Evolutionary conservation across 2,329 filamentous ascomycete species (phyloP), one percentile per base, ranked within the genome.

Genomic region (Nemania abortiva): DNA sequence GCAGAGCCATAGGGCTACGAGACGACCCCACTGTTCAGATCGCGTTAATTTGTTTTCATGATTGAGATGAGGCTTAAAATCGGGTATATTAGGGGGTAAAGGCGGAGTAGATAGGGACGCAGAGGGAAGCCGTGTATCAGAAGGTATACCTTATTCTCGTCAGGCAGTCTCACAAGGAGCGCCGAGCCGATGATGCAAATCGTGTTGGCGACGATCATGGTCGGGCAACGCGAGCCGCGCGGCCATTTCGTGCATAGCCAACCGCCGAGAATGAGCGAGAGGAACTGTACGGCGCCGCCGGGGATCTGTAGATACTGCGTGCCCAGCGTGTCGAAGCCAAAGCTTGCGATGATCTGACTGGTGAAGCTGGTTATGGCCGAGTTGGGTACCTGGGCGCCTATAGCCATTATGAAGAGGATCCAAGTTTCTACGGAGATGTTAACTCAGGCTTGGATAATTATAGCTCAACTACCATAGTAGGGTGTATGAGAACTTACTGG

Each of bases 251-350:
- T 85, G 73, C 86, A 86, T 27, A 89, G 78, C 58, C 81, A 82
- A 18, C 86, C 86, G 1, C 85, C 86, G 1, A 79, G 72, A 6
- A 89, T 75, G 0, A 88, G 79, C 0, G 86, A 83, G 0, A 87
- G 72, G 72, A 89, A 88, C 68, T 89, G 86, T 0, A 89, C 82
- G 0, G 84, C 86, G 22, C 87, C 87, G 18, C 87, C 87, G 0
- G 88, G 87, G 63, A 90, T 90, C 70, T 89, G 86, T 10, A 90
- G 83, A 67, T 88, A 88, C 68, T 88, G 86, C 0, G 85, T 85
- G 3, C 84, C 83, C 1, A 87, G 77, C 0, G 84, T 84, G 59
- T 83, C 82, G 72, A 86, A 77, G 52, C 75, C 74, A 64, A 77
- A 77, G 49, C 72, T 74, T n/a, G 42, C 52, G 59, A 77, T 74